Evolutionary conservation across 2,329 filamentous ascomycete genomes (phyloP).

Genomic region (Waltergamsia citrina): DNA sequence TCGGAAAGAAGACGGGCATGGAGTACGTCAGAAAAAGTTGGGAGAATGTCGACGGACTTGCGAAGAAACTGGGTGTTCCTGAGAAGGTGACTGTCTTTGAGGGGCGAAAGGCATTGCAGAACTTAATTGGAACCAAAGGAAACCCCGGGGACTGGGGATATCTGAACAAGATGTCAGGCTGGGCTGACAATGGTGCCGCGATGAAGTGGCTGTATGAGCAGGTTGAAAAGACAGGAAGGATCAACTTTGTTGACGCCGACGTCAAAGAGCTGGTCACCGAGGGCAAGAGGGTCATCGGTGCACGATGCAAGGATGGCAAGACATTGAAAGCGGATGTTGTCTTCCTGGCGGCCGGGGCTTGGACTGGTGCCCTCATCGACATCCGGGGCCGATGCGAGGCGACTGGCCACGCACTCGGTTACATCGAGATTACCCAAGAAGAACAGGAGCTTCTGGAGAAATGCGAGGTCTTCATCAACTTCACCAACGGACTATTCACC

Average conservation of each 20-base stretch:
- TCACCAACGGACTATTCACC: slow-evolving; percentile 63
- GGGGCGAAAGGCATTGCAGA: slow-evolving; percentile 30
- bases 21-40: slow-evolving; percentile 52
- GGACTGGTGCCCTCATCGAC: slow-evolving; percentile 72
- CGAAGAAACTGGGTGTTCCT: slow-evolving; percentile 21
- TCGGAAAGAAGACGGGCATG: slow-evolving; percentile 32
- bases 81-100: slow-evolving; percentile 35
- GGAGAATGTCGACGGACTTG: slow-evolving; percentile 48
- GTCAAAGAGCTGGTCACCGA: slow-evolving; percentile 31
- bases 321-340: slow-evolving; percentile 55
- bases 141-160: slow-evolving; percentile 59
- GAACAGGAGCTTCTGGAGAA: slow-evolving; percentile 58
- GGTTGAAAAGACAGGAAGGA: slow-evolving; percentile 44
- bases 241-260: slow-evolving; percentile 43
- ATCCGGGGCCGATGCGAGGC: slow-evolving; percentile 67
- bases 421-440: slow-evolving; percentile 61
- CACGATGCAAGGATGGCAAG: slow-evolving; percentile 21
- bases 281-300: slow-evolving; percentile 42
- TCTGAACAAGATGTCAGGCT: slow-evolving; percentile 64
- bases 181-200: slow-evolving; percentile 66
- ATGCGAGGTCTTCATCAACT: slow-evolving; percentile 65
- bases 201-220: slow-evolving; percentile 55
- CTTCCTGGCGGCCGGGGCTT: slow-evolving; percentile 78
- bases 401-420: slow-evolving; percentile 74
- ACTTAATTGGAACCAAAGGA: slow-evolving; percentile 35